Conservation (phyloP, 2,329 filamentous ascomycete genomes). For the Penicillium hesseltinei region DNA sequence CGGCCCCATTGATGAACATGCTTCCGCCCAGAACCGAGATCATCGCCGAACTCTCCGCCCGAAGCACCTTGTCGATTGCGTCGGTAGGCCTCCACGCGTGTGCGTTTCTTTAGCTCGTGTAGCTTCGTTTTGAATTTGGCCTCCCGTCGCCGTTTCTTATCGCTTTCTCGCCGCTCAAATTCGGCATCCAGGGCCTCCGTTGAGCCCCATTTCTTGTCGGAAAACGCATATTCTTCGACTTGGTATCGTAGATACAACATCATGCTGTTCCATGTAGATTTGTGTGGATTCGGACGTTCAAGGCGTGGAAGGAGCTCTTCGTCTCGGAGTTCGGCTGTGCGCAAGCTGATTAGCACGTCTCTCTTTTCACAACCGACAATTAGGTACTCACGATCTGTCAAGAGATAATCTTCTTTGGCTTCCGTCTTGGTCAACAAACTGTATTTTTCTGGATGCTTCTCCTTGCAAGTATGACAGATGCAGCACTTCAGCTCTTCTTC, state of each 20-base stretch:
- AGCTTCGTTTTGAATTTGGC: slow-evolving; percentile 89
- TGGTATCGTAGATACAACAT: slow-evolving; percentile 93
- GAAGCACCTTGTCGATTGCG: slow-evolving; percentile 58
- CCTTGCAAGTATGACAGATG: slow-evolving; percentile 83
- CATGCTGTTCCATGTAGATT: slow-evolving; percentile 97
- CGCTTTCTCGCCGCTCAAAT: slow-evolving; percentile 73
- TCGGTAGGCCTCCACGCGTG: slow-evolving; percentile 83
- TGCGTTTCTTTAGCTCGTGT: slow-evolving; percentile 87
- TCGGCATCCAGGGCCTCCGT: slow-evolving; percentile 82
- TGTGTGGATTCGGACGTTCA: slow-evolving; percentile 88
- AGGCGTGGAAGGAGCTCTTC: slow-evolving; percentile 82
- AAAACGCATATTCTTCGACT: slow-evolving; percentile 90
- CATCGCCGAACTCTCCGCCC: slow-evolving; percentile 69
- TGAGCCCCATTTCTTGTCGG: slow-evolving; percentile 81
- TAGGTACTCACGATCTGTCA: slow-evolving; percentile 76
- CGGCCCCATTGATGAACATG: slow-evolving; percentile 87
- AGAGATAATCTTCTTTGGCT: slow-evolving; percentile 87
- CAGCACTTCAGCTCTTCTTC: slow-evolving; percentile 74
- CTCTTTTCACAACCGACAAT: not conserved
- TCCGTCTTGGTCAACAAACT: slow-evolving; percentile 95
- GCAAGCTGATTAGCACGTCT: slow-evolving; percentile 1
- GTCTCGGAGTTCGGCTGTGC: slow-evolving; percentile 80
- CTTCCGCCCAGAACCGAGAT: slow-evolving; percentile 63
- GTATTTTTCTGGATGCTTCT: slow-evolving; percentile 87
- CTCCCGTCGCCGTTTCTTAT: slow-evolving; percentile 84